Percentiles rank a stretch among this genome's conserved stretches.
Conservation (phyloP, 768 basidiomycete species). For the Podaxis sp. region DNA sequence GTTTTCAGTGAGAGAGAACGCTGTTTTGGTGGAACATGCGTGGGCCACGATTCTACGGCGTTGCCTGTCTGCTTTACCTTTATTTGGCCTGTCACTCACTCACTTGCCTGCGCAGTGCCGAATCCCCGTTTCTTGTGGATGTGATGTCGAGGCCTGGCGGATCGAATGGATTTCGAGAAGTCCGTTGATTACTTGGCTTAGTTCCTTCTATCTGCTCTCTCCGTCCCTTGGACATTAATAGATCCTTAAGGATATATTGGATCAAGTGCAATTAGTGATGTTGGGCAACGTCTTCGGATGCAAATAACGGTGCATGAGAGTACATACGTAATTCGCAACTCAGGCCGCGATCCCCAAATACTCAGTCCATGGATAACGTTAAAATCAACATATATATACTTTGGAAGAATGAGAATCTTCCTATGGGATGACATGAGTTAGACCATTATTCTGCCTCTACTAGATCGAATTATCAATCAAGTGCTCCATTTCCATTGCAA, state of each 20-base stretch:
- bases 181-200: neutral
- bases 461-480: conserved; percentile 27
- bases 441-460: neutral
- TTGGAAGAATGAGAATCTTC: too few relatives aligned
- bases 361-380: neutral
- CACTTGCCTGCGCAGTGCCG: conserved; percentile 1
- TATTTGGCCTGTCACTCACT: conserved; percentile 27
- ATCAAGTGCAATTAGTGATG: conserved; percentile 1
- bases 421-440: too few relatives aligned
- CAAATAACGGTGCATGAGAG: neutral
- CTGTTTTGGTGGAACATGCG: conserved; percentile 35
- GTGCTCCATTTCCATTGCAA: conserved; percentile 58
- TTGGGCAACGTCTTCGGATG: neutral
- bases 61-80: conserved; percentile 30
- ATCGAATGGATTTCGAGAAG: conserved; percentile 1
- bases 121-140: conserved; percentile 2
- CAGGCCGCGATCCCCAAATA: neutral
- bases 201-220: neutral
- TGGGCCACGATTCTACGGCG: conserved; percentile 35
- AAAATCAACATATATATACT: too few relatives aligned
- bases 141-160: neutral
- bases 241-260: neutral
- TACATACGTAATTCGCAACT: neutral
- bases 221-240: conserved; percentile 4
- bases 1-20: conserved; percentile 32